Evolutionary conservation across 2,329 filamentous ascomycete genomes (phyloP), one percentile per base, ranked within the genome.

Genomic region (Colletotrichum cuscutae): DNA sequence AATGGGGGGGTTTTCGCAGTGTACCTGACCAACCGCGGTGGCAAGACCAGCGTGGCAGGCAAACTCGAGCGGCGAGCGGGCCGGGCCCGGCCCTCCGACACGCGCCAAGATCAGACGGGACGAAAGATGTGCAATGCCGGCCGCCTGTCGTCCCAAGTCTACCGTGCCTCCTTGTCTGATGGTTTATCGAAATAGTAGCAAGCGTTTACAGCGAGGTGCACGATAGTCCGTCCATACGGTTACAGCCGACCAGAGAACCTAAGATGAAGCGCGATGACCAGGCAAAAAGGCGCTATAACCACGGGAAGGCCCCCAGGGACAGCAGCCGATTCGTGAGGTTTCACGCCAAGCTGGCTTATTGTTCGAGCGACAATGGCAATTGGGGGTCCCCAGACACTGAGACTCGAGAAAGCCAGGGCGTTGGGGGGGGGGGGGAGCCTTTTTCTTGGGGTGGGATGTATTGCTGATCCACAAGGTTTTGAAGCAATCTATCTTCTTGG

Each of bases 101-200:
- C 66, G 56, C 70, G 66, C 70, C 70, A 70, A 72, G 66, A 70
- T 72, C 65, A 46, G 70, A 72, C 60, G 66, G 59, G 26, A 28
- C 28, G 53, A 61, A 49, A 13, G 37, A 59, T 53, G 54, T n/a
- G 66, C 49, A 32, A 65, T 65, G 37, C 53, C 60, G 46, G 46
- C 66, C 66, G 60, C 46, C 65, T 57, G 54, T 65, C 70, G 46
- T 72, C 70, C 46, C 54, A 72, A 72, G 26, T 72, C n/a, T 68
- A 7, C 12, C 12, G 22, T 30, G 35, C 63, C 19, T 24, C 30
- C 62, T 15, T 8, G 62, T 42, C 22, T 22, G 24, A 65, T 5
- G 24, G 30, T 13, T 22, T 37, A 24, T 52, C 30, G 30, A 28
- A 56, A 42, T 56, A 42, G 60, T 19, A 63, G n/a, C 60, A 24